Evolutionary conservation across 306 rosid species (phyloP).

Genomic region (Neltuma alba): DNA sequence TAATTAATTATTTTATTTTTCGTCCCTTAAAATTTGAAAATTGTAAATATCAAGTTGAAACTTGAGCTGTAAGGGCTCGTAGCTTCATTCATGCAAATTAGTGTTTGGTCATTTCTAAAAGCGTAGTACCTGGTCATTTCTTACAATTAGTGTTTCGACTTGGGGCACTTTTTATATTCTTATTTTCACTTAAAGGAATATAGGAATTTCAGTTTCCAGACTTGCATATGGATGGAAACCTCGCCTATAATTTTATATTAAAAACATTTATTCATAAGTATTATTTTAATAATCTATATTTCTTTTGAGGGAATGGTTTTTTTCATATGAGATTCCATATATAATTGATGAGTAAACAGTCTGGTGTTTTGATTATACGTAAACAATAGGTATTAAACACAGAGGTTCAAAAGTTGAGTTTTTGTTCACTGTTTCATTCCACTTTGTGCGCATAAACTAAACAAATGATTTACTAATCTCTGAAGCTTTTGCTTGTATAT

Average conservation of each 20-base stretch:
- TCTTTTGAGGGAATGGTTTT: too few relatives aligned
- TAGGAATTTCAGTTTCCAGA: neutral
- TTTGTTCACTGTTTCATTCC: neutral
- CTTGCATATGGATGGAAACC: neutral
- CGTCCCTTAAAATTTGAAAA: too few relatives aligned
- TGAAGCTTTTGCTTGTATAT: neutral
- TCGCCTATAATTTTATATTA: neutral
- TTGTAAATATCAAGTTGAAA: too few relatives aligned
- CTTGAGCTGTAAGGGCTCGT: too few relatives aligned
- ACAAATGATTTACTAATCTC: neutral
- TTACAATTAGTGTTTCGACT: neutral
- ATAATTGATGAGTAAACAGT: too few relatives aligned
- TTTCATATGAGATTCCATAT: too few relatives aligned
- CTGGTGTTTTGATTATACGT: too few relatives aligned
- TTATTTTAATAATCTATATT: too few relatives aligned
- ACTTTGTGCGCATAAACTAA: neutral
- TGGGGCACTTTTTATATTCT: neutral
- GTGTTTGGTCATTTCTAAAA: neutral
- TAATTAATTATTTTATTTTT: too few relatives aligned
- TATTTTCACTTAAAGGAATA: neutral
- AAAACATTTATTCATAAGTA: neutral
- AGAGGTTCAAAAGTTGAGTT: neutral
- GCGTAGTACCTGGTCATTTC: neutral
- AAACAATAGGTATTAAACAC: too few relatives aligned
- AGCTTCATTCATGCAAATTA: neutral